phyloP scores from a whole-genome alignment of 169 alveolate genomes.

The Plasmodium relictum region DNA sequence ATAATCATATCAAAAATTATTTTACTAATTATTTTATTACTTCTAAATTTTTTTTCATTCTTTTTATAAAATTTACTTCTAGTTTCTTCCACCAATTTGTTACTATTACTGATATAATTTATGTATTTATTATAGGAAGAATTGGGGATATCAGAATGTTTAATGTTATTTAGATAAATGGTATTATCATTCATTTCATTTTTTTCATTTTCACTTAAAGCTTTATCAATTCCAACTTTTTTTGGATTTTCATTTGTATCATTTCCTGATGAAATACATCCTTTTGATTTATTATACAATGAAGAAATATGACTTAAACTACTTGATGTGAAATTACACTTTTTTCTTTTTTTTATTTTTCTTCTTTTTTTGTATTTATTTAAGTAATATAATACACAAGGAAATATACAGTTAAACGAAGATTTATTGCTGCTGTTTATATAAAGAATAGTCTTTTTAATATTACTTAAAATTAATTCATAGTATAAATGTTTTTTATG shows the following conservation, averaged over 20 bases:
- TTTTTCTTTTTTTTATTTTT: background rate
- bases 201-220: background rate
- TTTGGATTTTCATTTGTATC: background rate
- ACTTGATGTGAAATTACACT: background rate
- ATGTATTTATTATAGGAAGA: too few relatives aligned
- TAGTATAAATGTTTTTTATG: conserved; percentile 41
- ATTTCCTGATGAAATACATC: background rate
- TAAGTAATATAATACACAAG: conserved; percentile 53
- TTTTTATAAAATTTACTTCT: background rate
- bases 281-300: background rate
- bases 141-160: background rate
- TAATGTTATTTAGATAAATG: background rate
- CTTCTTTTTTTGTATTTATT: conserved; percentile 10
- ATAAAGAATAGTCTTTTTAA: conserved; percentile 13
- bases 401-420: conserved; percentile 45
- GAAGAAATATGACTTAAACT: background rate
- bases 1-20: conserved; percentile 43
- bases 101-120: too few relatives aligned
- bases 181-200: background rate
- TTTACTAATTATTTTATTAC: conserved; percentile 14
- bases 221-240: background rate
- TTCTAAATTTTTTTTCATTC: background rate
- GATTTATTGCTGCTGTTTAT: conserved; percentile 37
- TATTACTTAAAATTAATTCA: conserved; percentile 35
- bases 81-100: background rate